Evolutionary conservation across 2,329 filamentous ascomycete genomes (phyloP), one percentile per base, ranked within the genome.

Genomic region (Aspergillus candidus): DNA sequence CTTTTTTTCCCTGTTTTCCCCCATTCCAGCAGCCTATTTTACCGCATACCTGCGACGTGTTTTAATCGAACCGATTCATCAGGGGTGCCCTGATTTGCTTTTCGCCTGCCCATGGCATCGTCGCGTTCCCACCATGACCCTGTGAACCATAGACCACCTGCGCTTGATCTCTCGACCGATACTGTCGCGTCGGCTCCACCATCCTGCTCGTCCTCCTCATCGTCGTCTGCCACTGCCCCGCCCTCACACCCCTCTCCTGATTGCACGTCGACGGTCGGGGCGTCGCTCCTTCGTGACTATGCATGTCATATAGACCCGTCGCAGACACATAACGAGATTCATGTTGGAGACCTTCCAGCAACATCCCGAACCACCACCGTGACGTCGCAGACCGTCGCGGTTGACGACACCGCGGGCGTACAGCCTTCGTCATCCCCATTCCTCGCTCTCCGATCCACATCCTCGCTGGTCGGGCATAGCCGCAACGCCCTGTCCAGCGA

Each of bases 401-500:
- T 46, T 5, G 60, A 65, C 32, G 61, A 63, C 50, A 33, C 44
- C 36, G 44, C 48, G 11, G 54, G 54, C 18, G 49, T 54, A 40
- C 50, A 62, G 8, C 48, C 60, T 15, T 55, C 59, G 11, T 45
- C 59, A 6, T 56, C 63, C n/a, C 53, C 61, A 10, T 58, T 66
- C 35, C 61, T 60, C 15, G 57, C 60, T 22, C 56, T 71, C 29
- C 67, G 50, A 49, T 51, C 66, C 34, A 61, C 63, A 32, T 62
- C 61, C 48, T 54, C 62, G 46, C 54, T 63, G 49, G 48, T 40
- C 44, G 50, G 60, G 45, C 57, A 61, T 50, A 74, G 75, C 51
- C 72, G 68, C 40, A 76, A 73, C 63, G 66, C 70, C 12, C 71
- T 73, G 29, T 84, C 82, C 10, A 75, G 79, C 61, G 84, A 87